Evolutionary conservation across 805 yeast genomes (phyloP).

Genomic region (Wickerhamiella shivajii): DNA sequence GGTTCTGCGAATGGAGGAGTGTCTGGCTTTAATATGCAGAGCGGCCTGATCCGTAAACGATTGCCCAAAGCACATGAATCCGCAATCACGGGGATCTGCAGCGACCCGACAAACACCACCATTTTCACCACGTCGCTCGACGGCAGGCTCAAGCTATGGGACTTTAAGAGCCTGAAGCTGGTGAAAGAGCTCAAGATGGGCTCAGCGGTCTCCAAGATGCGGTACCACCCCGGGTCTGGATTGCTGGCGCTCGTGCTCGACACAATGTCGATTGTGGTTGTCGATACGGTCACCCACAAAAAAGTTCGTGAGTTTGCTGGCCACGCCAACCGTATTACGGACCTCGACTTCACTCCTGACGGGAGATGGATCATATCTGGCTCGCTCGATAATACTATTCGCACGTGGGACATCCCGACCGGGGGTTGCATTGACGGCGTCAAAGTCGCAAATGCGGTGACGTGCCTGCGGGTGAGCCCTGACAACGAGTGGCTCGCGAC

Average conservation of each 20-base stretch:
- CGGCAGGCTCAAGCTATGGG: slow-evolving; percentile 76
- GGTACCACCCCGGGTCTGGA: slow-evolving; percentile 71
- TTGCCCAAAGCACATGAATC: slow-evolving; percentile 45
- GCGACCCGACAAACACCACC: slow-evolving; percentile 80
- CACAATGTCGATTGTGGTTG: slow-evolving; percentile 66
- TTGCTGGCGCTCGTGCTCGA: slow-evolving; percentile 75
- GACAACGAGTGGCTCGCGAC: slow-evolving; percentile 85
- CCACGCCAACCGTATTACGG: slow-evolving; percentile 75
- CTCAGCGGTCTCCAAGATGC: slow-evolving; percentile 64
- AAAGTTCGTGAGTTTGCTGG: slow-evolving; percentile 82
- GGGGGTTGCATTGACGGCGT: slow-evolving; percentile 96
- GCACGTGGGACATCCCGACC: slow-evolving; percentile 96
- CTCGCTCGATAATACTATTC: slow-evolving; percentile 68
- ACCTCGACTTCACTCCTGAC: slow-evolving; percentile 81
- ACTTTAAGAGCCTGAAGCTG: slow-evolving; percentile 57
- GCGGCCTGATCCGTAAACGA: slow-evolving; percentile 66
- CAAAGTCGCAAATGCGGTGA: slow-evolving; percentile 60
- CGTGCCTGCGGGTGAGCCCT: slow-evolving; percentile 67
- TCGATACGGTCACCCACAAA: slow-evolving; percentile 68
- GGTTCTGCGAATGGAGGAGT: slow-evolving; percentile 82
- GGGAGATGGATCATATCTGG: slow-evolving; percentile 90
- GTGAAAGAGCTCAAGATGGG: slow-evolving; percentile 53
- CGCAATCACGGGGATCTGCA: slow-evolving; percentile 73
- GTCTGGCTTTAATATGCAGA: slow-evolving; percentile 77
- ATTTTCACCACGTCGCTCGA: slow-evolving; percentile 83